These are phyloP conservation scores for Corchorus olitorius DNA, from an alignment of 345 rosid genomes.

Conservation along the genomic window DNA sequence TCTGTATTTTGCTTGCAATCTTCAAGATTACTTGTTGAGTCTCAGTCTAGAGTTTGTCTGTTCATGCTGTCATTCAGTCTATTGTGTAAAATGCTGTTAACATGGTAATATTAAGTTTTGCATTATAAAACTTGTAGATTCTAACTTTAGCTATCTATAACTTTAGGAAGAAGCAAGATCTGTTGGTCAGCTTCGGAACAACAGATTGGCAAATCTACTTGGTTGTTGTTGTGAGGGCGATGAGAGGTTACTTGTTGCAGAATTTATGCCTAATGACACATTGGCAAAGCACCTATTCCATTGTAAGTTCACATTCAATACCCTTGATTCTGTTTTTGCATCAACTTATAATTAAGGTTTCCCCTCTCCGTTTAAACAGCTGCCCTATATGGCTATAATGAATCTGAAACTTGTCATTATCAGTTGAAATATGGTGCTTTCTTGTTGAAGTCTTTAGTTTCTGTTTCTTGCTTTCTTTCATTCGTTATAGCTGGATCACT, in stretches of 20 bases:
- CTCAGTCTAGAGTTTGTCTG: not conserved
- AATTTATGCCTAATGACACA: slow-evolving; percentile 87
- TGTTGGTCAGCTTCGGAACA: slow-evolving; percentile 79
- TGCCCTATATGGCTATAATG: not conserved
- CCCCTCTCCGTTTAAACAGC: not conserved
- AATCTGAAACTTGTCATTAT: not conserved
- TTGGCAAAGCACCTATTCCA: slow-evolving; percentile 96
- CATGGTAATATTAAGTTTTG: not conserved
- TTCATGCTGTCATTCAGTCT: slow-evolving; percentile 12
- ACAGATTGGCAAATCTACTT: slow-evolving; percentile 80
- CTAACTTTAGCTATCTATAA: slow-evolving; percentile 15
- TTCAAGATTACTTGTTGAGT: slow-evolving; percentile 2
- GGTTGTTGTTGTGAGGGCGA: slow-evolving; percentile 91
- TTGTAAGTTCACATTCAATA: slow-evolving; percentile 47
- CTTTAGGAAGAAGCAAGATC: slow-evolving; percentile 87
- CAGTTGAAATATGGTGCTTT: slow-evolving; percentile 1
- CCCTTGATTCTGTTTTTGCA: slow-evolving; percentile 4
- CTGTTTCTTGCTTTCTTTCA: not conserved
- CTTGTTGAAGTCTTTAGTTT: not conserved
- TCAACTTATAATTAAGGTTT: not conserved
- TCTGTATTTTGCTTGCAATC: not conserved
- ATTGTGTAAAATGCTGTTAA: slow-evolving; percentile 12
- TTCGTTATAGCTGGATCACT: not conserved
- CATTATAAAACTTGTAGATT: not conserved
- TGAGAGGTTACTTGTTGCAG: slow-evolving; percentile 92